Percentiles rank a stretch among this genome's conserved stretches.
phyloP scores from a whole-genome alignment of 139 green algal species.

The Choricystis sp. region DNA sequence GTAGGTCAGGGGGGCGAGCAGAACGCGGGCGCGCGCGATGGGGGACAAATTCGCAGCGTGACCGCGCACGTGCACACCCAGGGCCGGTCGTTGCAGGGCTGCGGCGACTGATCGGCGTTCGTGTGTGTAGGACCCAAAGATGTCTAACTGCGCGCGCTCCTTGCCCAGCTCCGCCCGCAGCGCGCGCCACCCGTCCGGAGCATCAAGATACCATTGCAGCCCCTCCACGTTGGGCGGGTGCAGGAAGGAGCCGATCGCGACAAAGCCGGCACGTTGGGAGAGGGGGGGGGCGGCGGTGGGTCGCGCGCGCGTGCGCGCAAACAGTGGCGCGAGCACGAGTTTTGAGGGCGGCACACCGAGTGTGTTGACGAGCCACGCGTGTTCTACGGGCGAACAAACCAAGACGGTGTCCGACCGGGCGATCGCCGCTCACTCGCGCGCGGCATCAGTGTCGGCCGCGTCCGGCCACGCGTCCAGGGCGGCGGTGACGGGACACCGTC shows the following conservation, averaged over 20 bases:
- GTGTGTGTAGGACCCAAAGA: slow-evolving; percentile 32
- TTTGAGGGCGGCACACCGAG: slow-evolving; percentile 24
- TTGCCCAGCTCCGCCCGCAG: slow-evolving; percentile 19
- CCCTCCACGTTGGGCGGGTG: slow-evolving; percentile 45
- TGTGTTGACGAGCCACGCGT: slow-evolving; percentile 12
- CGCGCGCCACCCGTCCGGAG: slow-evolving; percentile 22
- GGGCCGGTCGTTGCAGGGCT: too few species aligned
- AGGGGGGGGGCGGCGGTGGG: slow-evolving; percentile 1
- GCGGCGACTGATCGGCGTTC: too few species aligned
- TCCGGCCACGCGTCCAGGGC: background rate
- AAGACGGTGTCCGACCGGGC: slow-evolving; percentile 34
- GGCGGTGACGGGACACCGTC: background rate
- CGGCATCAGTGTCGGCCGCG: background rate
- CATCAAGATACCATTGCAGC: slow-evolving; percentile 27
- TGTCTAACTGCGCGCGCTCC: slow-evolving; percentile 21
- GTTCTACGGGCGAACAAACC: slow-evolving; percentile 39
- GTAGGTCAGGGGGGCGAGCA: slow-evolving; percentile 40
- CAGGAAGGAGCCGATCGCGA: slow-evolving; percentile 43
- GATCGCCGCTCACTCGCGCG: slow-evolving; percentile 36
- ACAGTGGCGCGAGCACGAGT: slow-evolving; percentile 32
- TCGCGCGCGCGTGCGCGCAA: slow-evolving; percentile 8
- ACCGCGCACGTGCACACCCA: background rate
- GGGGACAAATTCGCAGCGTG: slow-evolving; percentile 22
- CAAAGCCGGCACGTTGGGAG: slow-evolving; percentile 22
- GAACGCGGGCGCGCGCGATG: slow-evolving; percentile 24